phyloP scores from a whole-genome alignment of 2,329 filamentous ascomycete genomes.

The Hypoxylon sp. region DNA sequence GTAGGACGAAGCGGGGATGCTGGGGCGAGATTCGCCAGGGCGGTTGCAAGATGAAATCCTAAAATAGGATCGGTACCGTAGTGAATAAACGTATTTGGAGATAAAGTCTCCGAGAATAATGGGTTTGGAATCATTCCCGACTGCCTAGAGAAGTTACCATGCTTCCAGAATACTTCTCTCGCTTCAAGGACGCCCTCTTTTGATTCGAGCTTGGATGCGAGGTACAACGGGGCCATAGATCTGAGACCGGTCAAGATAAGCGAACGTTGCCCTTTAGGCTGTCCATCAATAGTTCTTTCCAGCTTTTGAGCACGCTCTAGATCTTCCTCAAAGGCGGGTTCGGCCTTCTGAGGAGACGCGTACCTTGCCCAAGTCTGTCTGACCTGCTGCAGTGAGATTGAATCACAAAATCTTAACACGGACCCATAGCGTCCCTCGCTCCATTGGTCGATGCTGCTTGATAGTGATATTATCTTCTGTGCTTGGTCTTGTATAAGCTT shows the following conservation, averaged over 20 bases:
- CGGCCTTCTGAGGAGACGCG: slow-evolving; percentile 30
- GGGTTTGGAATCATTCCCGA: slow-evolving; percentile 59
- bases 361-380: slow-evolving; percentile 58
- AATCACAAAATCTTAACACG: slow-evolving; percentile 63
- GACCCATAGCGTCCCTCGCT: slow-evolving; percentile 59
- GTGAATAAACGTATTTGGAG: slow-evolving; percentile 57
- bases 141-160: slow-evolving; percentile 49
- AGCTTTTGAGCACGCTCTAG: slow-evolving; percentile 25
- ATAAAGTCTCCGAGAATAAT: slow-evolving; percentile 57
- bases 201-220: slow-evolving; percentile 48
- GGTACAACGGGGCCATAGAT: slow-evolving; percentile 56
- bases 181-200: slow-evolving; percentile 42
- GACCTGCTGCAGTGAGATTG: slow-evolving; percentile 59
- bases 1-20: slow-evolving; percentile 56
- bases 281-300: background rate
- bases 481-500: slow-evolving; percentile 58
- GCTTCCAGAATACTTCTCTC: slow-evolving; percentile 54
- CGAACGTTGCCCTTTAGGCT: background rate
- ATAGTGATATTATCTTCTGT: slow-evolving; percentile 57
- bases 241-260: slow-evolving; percentile 51
- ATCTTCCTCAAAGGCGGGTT: slow-evolving; percentile 37
- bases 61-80: slow-evolving; percentile 65
- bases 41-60: slow-evolving; percentile 69
- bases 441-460: slow-evolving; percentile 60
- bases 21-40: slow-evolving; percentile 56